phyloP scores from a whole-genome alignment of 2,329 filamentous ascomycete genomes.

The Aurifilum marmelostoma region DNA sequence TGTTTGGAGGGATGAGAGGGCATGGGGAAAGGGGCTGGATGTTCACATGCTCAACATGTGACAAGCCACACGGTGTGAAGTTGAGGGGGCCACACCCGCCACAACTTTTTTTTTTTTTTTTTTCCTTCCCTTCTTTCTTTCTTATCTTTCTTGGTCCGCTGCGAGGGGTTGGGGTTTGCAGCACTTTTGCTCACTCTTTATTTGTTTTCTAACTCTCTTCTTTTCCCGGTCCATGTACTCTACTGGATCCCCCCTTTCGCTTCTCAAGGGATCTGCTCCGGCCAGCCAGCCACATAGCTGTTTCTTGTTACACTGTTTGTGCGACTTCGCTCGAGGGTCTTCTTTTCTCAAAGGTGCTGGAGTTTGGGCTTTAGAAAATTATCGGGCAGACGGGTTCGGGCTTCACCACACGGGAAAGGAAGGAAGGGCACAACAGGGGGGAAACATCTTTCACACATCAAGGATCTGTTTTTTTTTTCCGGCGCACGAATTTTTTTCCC shows the following conservation, averaged over 20 bases:
- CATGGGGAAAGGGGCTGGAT: neutral
- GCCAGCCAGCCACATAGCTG: conserved; percentile 7
- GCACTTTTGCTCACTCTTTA: neutral
- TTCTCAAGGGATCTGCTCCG: neutral
- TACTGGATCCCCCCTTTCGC: neutral
- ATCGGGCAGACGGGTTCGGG: conserved; percentile 3
- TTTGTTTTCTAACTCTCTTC: neutral
- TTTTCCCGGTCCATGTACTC: neutral
- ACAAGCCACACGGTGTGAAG: conserved; percentile 20
- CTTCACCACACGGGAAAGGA: conserved; percentile 24
- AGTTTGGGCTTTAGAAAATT: conserved; percentile 10
- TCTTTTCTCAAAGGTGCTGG: conserved; percentile 14
- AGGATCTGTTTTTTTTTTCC: conserved; percentile 9
- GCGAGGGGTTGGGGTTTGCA: neutral
- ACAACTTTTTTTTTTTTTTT: neutral
- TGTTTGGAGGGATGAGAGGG: too few relatives aligned
- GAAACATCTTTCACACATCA: conserved; percentile 2
- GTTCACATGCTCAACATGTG: conserved; percentile 17
- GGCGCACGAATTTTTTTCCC: neutral
- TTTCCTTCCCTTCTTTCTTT: neutral
- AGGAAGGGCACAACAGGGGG: neutral
- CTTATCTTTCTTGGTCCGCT: neutral
- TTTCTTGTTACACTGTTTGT: conserved; percentile 12
- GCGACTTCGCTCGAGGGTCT: conserved; percentile 12
- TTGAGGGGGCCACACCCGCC: neutral